Conservation (phyloP, 2,329 filamentous ascomycete genomes). For the Malbranchea zuffiana region DNA sequence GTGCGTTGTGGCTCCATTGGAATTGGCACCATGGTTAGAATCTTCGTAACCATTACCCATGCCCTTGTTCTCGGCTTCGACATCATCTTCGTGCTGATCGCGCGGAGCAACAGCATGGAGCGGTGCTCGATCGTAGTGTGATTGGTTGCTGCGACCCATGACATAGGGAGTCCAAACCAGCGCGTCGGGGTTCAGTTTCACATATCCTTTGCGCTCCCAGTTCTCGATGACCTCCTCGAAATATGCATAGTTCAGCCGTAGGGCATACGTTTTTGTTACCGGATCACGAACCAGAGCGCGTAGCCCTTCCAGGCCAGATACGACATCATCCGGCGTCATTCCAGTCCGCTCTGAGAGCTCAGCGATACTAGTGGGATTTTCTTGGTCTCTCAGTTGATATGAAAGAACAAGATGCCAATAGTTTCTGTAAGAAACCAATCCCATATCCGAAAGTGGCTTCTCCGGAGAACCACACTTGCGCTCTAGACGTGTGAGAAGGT, state of each 20-base stretch:
- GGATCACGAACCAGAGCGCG: slow-evolving; percentile 84
- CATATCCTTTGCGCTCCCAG: slow-evolving; percentile 80
- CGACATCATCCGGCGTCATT: slow-evolving; percentile 91
- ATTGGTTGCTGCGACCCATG: slow-evolving; percentile 77
- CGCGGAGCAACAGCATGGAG: slow-evolving; percentile 79
- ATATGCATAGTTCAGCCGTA: slow-evolving; percentile 75
- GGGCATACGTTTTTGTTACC: slow-evolving; percentile 74
- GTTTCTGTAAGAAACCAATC: slow-evolving; percentile 88
- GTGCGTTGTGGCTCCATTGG: background rate
- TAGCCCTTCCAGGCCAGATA: slow-evolving; percentile 82
- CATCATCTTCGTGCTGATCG: slow-evolving; percentile 53
- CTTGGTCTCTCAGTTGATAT: slow-evolving; percentile 62
- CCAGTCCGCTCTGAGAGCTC: slow-evolving; percentile 70
- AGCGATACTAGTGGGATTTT: slow-evolving; percentile 44
- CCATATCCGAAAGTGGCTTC: slow-evolving; percentile 96
- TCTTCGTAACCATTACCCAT: slow-evolving; percentile 12
- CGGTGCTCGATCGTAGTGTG: slow-evolving; percentile 72
- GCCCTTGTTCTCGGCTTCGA: slow-evolving; percentile 12
- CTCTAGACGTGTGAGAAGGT: slow-evolving; percentile 85
- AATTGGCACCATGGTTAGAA: background rate
- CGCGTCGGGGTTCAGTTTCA: slow-evolving; percentile 66
- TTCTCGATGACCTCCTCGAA: slow-evolving; percentile 80
- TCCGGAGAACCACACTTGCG: slow-evolving; percentile 91
- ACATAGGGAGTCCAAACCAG: slow-evolving; percentile 95
- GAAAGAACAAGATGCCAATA: slow-evolving; percentile 92